These are phyloP conservation scores for Wickerhamiella brachini DNA, from an alignment of 805 yeast species.

Conservation along the genomic window DNA sequence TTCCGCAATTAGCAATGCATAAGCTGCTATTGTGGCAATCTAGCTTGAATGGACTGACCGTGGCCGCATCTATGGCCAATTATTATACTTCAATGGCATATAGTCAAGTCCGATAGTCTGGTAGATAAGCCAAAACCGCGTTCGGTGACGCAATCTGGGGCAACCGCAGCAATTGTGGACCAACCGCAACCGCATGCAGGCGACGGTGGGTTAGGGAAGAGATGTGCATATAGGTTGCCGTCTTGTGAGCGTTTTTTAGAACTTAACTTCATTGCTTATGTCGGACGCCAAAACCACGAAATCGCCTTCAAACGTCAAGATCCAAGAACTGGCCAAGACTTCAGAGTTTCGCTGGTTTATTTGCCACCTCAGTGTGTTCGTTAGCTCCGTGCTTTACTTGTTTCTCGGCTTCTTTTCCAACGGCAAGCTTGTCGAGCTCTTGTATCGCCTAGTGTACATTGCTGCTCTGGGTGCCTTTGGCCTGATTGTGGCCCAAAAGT, in stretches of 20 bases:
- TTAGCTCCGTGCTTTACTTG: constrained; percentile 8
- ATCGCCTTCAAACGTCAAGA: background rate
- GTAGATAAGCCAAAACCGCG: background rate
- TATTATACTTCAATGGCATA: too few species aligned
- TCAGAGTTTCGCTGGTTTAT: constrained; percentile 20
- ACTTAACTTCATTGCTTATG: background rate
- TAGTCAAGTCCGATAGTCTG: too few species aligned
- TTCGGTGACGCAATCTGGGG: background rate
- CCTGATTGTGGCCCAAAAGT: constrained; percentile 54
- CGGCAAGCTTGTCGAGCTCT: constrained; percentile 26
- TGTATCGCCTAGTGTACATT: constrained; percentile 47
- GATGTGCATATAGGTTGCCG: background rate
- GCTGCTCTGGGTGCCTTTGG: constrained; percentile 65
- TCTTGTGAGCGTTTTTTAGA: background rate
- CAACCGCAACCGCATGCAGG: background rate
- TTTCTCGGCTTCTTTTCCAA: constrained; percentile 13
- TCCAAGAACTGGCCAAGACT: constrained; percentile 14
- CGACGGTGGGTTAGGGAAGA: background rate
- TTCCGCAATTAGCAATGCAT: background rate
- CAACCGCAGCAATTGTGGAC: background rate
- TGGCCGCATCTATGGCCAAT: too few species aligned
- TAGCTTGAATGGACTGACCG: too few species aligned
- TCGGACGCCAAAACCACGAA: background rate
- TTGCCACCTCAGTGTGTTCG: constrained; percentile 15
- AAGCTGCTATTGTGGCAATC: background rate